Base-by-base conservation (phyloP, 495 filamentous ascomycete species). In the Hypoxylon cercidicola region DNA sequence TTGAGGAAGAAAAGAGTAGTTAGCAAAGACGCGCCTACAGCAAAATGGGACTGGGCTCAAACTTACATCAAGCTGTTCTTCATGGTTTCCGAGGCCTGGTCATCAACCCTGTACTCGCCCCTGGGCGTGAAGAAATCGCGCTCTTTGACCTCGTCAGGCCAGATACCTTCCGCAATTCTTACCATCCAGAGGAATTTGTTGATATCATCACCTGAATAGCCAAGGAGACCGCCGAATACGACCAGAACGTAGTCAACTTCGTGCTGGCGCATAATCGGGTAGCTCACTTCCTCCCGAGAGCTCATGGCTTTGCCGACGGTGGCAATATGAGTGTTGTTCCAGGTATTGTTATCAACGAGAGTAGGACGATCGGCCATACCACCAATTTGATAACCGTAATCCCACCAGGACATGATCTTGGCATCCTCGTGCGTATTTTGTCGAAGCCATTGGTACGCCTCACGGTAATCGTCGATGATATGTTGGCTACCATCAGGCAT, bases 151-250 rank as follows among this genome's bases (percentile, higher is more conserved):
- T 99, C 93, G 63, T 98, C 91, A 16, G 96, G 96, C 96, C 96
- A 99, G 78, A 99, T 97, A 64, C 96, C 96, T 77, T 98, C 96
- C 37, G 96, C 95, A 66, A 99, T 99, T 73, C 96, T 87, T 54
- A 99, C 95, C 96, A 99, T 99, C 96, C 96, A 99, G 58, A 99
- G 79, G 84, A 99, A 99, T 81, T 99, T 99, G 82, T 99, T 99
- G 84, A 99, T 96, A 72, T 99, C 96, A 72, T 99, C 96, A 47
- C 96, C 96, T n/a, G 93, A 97, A 80, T 99, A 99, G 58, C 96
- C 96, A 18, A 99, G 81, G 46, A 99, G 84, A 66, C 92, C 96
- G 70, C 96, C 96, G 72, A 98, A 99, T 53, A 99, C 96, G 21
- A 99, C 88, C 46, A 99, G 85, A 46, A 99, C 92, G 69, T 99